Percentiles rank a stretch among this genome's conserved stretches.
These are phyloP conservation scores for Arabidopsis hybrid DNA, from an alignment of 441 rosid genomes.

Conservation along the genomic window DNA sequence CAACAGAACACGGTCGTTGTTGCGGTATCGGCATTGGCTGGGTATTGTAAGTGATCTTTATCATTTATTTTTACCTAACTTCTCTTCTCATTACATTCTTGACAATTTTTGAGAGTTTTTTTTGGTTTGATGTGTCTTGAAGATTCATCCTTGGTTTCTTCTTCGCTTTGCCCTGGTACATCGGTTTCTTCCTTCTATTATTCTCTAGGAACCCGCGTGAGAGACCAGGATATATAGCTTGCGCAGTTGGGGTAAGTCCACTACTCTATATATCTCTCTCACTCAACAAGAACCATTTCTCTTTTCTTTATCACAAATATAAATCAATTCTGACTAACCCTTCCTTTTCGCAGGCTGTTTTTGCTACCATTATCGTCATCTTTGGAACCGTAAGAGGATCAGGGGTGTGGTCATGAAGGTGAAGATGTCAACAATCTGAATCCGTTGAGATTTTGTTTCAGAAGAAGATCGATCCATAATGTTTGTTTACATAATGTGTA, in stretches of 20 bases:
- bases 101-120: background rate
- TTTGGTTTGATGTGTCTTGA: slow-evolving; percentile 37
- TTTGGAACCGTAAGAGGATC: slow-evolving; percentile 69
- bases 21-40: slow-evolving; percentile 90
- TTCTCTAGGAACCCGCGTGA: slow-evolving; percentile 79
- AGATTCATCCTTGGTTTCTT: slow-evolving; percentile 94
- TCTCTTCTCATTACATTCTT: slow-evolving; percentile 21
- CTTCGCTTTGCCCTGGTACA: slow-evolving; percentile 88
- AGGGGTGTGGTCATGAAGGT: slow-evolving; percentile 46
- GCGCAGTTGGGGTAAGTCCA: slow-evolving; percentile 83
- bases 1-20: slow-evolving; percentile 71
- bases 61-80: slow-evolving; percentile 13
- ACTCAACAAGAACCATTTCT: background rate
- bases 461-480: background rate
- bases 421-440: slow-evolving; percentile 23
- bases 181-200: slow-evolving; percentile 64
- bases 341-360: slow-evolving; percentile 56
- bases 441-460: background rate
- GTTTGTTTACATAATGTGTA: slow-evolving; percentile 23
- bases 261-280: background rate
- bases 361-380: slow-evolving; percentile 62
- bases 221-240: slow-evolving; percentile 86
- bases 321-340: background rate
- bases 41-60: slow-evolving; percentile 68
- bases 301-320: background rate